Conservation (phyloP, 352 stramenopile genomes). For the Pythium myriotylum region DNA sequence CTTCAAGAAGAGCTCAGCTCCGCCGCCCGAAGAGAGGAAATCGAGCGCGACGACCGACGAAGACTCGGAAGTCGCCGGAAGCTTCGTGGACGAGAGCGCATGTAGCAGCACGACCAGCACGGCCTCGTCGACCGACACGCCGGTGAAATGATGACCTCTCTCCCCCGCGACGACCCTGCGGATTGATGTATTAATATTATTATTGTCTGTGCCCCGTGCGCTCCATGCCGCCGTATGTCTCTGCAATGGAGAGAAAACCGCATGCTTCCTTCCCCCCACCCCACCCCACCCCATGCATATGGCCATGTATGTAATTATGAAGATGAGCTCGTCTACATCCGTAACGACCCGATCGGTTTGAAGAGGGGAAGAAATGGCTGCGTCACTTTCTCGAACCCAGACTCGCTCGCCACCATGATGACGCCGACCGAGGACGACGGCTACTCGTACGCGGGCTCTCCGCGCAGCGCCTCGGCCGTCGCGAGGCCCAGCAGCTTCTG, state of each 20-base stretch:
- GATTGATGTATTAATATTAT: conserved; percentile 36
- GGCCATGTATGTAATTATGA: not conserved
- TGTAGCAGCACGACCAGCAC: conserved; percentile 48
- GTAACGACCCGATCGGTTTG: conserved; percentile 12
- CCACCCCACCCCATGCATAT: too few relatives aligned
- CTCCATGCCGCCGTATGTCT: not conserved
- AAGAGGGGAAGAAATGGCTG: conserved; percentile 9
- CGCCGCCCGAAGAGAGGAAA: conserved; percentile 32
- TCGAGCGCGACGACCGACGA: conserved; percentile 47
- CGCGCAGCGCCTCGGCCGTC: not conserved
- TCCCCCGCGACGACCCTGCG: not conserved
- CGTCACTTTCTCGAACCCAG: not conserved
- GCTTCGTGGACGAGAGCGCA: conserved; percentile 33
- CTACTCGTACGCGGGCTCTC: conserved; percentile 15
- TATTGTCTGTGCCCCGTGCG: conserved; percentile 12
- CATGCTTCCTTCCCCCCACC: too few relatives aligned
- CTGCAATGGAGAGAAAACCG: too few relatives aligned
- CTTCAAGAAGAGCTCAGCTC: conserved; percentile 37
- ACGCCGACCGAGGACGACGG: conserved; percentile 18
- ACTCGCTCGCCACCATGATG: conserved; percentile 18
- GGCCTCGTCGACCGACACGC: conserved; percentile 33
- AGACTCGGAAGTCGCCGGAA: conserved; percentile 37
- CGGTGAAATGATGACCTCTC: conserved; percentile 31
- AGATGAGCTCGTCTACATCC: too few relatives aligned
- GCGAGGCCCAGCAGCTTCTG: conserved; percentile 16